phyloP scores from a whole-genome alignment of 2,329 filamentous ascomycete genomes.

The Fusarium citri region DNA sequence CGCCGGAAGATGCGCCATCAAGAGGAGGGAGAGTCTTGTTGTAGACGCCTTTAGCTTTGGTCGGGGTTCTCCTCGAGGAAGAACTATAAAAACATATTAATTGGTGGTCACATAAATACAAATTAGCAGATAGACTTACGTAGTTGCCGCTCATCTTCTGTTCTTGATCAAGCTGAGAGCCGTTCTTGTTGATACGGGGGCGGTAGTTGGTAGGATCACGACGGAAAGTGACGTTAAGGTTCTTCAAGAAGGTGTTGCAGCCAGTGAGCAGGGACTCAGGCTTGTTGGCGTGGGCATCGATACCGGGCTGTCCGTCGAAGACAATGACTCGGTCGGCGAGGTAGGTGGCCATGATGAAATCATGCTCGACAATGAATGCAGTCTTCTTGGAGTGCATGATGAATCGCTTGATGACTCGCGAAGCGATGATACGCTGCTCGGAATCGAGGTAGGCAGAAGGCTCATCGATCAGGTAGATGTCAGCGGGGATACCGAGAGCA shows the following conservation, averaged over 20 bases:
- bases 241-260: slow-evolving; percentile 97
- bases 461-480: slow-evolving; percentile 99
- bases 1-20: slow-evolving; percentile 55
- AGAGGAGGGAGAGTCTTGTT: slow-evolving; percentile 50
- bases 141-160: slow-evolving; percentile 95
- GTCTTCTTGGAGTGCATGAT: slow-evolving; percentile 99
- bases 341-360: slow-evolving; percentile 94
- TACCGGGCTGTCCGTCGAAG: slow-evolving; percentile 93
- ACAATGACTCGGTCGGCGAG: slow-evolving; percentile 95
- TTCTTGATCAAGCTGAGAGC: slow-evolving; percentile 96
- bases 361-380: slow-evolving; percentile 98
- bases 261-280: slow-evolving; percentile 94
- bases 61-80: slow-evolving; percentile 85
- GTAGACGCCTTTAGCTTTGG: slow-evolving; percentile 63
- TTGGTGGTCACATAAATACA: neutral
- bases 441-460: slow-evolving; percentile 98
- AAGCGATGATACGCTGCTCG: slow-evolving; percentile 97
- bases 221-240: slow-evolving; percentile 97
- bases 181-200: slow-evolving; percentile 97
- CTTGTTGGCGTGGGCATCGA: slow-evolving; percentile 86
- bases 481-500: slow-evolving; percentile 92
- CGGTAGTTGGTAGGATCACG: slow-evolving; percentile 96
- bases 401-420: slow-evolving; percentile 98
- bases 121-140: slow-evolving; percentile 65
- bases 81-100: slow-evolving; percentile 68